A percentile compares a stretch with the other conserved stretches of the same genome.
Evolutionary conservation across 2,329 filamentous ascomycete genomes (phyloP).

Genomic region (Mycogone perniciosa): DNA sequence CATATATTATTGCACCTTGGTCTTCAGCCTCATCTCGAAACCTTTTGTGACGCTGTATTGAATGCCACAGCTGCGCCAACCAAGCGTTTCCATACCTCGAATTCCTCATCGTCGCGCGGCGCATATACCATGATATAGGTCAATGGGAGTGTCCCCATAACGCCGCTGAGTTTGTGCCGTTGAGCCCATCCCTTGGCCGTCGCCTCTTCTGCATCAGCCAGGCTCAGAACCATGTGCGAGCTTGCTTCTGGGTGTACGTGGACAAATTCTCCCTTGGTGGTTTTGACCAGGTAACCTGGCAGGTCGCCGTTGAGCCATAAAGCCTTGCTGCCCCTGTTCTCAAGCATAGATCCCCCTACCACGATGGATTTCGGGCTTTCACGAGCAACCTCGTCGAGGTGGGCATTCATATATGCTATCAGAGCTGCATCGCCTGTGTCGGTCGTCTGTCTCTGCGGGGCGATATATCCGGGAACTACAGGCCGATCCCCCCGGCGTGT

Average conservation of each 20-base stretch:
- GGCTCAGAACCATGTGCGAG: conserved; percentile 31
- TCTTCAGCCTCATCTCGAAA: no score
- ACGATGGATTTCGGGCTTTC: background rate
- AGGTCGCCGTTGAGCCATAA: conserved; percentile 7
- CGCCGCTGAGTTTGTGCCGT: conserved; percentile 27
- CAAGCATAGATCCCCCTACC: conserved; percentile 2
- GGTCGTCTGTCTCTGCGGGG: conserved; percentile 34
- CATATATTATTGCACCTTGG: no score
- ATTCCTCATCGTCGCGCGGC: conserved; percentile 31
- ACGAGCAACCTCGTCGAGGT: conserved; percentile 16
- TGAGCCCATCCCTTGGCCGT: conserved; percentile 35
- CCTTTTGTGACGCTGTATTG: conserved; percentile 5
- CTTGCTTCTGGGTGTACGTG: conserved; percentile 36
- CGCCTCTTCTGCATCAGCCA: conserved; percentile 30
- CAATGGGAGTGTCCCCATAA: conserved; percentile 6
- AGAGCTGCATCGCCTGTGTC: conserved; percentile 15
- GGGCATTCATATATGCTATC: conserved; percentile 20
- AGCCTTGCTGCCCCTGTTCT: conserved; percentile 4
- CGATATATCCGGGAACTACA: conserved; percentile 27
- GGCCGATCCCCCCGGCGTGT: conserved; percentile 23
- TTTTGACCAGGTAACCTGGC: conserved; percentile 9
- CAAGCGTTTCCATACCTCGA: conserved; percentile 23
- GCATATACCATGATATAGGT: conserved; percentile 35
- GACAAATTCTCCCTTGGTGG: conserved; percentile 25
- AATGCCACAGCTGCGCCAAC: conserved; percentile 12